Conservation (phyloP, 2,329 filamentous ascomycete genomes). For the Rutstroemia sp. region DNA sequence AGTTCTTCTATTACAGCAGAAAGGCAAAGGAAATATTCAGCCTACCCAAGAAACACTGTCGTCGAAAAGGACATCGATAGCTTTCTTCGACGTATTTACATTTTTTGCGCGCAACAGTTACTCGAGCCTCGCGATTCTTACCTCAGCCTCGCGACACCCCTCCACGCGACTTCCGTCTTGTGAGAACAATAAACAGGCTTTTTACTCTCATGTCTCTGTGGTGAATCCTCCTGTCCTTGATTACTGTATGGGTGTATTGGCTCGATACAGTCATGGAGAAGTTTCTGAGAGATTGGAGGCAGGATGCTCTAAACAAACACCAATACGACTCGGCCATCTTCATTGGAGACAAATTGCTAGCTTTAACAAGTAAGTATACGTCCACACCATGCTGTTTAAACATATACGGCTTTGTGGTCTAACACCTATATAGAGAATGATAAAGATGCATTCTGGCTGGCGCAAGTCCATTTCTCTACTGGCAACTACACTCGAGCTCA, state of each 20-base stretch:
- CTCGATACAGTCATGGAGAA: slow-evolving; percentile 61
- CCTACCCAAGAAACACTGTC: no score
- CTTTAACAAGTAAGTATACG: slow-evolving; percentile 67
- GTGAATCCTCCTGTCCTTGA: not conserved
- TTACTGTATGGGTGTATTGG: not conserved
- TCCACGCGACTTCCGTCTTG: not conserved
- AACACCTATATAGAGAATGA: slow-evolving; percentile 63
- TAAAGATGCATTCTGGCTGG: slow-evolving; percentile 92
- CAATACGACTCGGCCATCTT: slow-evolving; percentile 97
- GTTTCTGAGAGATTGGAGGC: slow-evolving; percentile 88
- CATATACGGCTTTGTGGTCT: slow-evolving; percentile 7
- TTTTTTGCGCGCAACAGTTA: no score
- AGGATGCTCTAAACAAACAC: slow-evolving; percentile 90
- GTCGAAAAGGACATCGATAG: no score
- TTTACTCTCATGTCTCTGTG: not conserved
- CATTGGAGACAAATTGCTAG: slow-evolving; percentile 92
- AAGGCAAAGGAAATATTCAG: no score
- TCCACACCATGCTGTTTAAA: not conserved
- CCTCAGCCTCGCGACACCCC: slow-evolving; percentile 11
- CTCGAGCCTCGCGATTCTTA: not conserved
- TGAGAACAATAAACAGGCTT: not conserved
- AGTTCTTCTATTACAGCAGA: no score
- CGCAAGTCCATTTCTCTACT: slow-evolving; percentile 94
- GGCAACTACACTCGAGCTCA: slow-evolving; percentile 92
- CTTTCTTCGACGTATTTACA: no score